phyloP scores from a whole-genome alignment of 495 filamentous ascomycete species.

The Jackrogersella multiformis region DNA sequence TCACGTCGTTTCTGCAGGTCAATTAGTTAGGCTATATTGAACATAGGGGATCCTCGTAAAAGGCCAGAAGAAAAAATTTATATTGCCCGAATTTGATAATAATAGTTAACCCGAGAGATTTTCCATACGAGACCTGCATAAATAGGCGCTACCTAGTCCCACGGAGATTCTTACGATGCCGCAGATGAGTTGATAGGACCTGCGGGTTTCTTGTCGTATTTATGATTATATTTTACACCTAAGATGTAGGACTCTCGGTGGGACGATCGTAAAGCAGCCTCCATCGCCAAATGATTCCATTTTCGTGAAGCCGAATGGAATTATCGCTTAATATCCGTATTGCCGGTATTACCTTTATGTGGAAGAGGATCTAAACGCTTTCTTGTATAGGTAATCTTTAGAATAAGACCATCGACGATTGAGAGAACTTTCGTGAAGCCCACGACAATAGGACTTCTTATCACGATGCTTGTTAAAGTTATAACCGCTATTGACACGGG shows the following conservation, averaged over 20 bases:
- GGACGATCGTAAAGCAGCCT: background rate
- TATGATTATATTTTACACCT: background rate
- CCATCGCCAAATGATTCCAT: conserved; percentile 3
- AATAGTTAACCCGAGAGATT: background rate
- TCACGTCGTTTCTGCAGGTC: background rate
- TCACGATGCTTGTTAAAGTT: background rate
- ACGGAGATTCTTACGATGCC: background rate
- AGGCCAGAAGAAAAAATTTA: conserved; percentile 1
- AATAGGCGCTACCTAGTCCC: background rate
- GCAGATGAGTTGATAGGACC: background rate
- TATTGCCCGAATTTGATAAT: background rate
- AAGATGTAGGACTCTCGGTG: background rate
- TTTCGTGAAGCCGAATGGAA: conserved; percentile 4
- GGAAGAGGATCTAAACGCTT: background rate
- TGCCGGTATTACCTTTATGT: background rate
- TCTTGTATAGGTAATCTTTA: background rate
- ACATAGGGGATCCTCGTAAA: background rate
- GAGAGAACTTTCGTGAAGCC: too few species aligned
- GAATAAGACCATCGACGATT: background rate
- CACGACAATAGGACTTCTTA: background rate
- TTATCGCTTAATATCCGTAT: background rate
- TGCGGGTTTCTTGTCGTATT: background rate
- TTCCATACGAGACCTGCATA: conserved; percentile 4
- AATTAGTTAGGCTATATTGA: background rate
- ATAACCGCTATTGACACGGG: conserved; percentile 7